Base-by-base conservation (phyloP, 257 asterid genomes). In the Fraxinus cuspidata region DNA sequence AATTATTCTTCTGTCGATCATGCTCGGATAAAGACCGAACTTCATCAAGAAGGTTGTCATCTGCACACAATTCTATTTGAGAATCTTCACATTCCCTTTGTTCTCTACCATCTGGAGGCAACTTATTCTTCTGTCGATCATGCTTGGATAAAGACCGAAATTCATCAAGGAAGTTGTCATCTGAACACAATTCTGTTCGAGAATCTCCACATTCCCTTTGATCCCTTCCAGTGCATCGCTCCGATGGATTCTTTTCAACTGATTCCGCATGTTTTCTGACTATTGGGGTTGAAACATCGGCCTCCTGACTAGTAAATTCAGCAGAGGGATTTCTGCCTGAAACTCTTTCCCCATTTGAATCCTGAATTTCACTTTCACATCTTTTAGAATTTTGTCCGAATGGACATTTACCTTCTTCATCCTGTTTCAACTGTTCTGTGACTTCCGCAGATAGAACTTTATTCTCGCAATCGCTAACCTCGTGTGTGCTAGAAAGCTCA, bases 401-500 rank as follows among this genome's bases (percentile, higher is more conserved):
- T 70, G 47, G 3, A 80, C 77, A 60, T 38, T 72, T 53, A 47
- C 69, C 16, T 4, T 34, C 28, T 67, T 67, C 72, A 68, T 71
- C 82, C 47, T 64, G 71, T 79, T 76, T 73, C 75, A 56, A 67
- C 47, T 80, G 72, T 56, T 81, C 79, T 13, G 68, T 38, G 72
- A 63, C 78, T 70, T 80, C 79, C n/a, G 44, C 12, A 5, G 82
- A 58, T 28, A 69, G 75, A 67, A 19, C 88, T 69, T 83, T 86
- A 23, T 49, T 80, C 66, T 38, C 81, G 35, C 23, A 77, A 78
- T 53, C 47, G 69, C 72, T 72, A 67, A 74, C 64, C 72, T 83
- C 87, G 6, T 82, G 84, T 35, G 83, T 83, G 81, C 68, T 58
- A 67, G 87, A 76, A 83, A 74, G 79, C 69, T 73, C 84, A 18